Evolutionary conservation across 257 asterid genomes (phyloP), one percentile per base, ranked within the genome.

Genomic region (Solanum raphanifolium): DNA sequence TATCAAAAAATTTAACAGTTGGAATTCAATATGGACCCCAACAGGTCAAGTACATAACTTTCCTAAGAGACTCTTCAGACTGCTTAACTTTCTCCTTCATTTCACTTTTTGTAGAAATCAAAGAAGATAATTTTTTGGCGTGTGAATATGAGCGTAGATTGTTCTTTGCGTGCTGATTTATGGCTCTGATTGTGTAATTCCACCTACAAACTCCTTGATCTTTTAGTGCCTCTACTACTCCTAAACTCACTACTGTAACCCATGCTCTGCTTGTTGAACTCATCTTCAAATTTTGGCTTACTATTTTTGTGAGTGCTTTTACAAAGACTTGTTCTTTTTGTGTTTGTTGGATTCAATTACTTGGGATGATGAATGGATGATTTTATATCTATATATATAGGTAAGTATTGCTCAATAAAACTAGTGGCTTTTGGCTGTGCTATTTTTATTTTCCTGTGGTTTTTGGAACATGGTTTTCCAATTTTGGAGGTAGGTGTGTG

Each of bases 21-120:
- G 15, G 8, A 52, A 36, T 36, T 88, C 60, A 89, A 78, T 88
- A 71, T 12, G 90, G 90, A 82, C 87, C 91, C 90, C 91, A 90
- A 36, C 90, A 88, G 86, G 89, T 90, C 90, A 88, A 88, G 65
- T 79, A 86, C 83, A 89, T 87, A 20, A 89, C 88, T 73, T 88
- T 90, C 83, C 90, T 88, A 4, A 90, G n/a, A 27, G 92, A 88
- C 4, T 90, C 92, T 31, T 90, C 92, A 3, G 89, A 83, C 20
- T 81, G 73, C 65, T 74, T 39, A 2, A 21, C 36, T 7, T 85
- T 85, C 46, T 48, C 71, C 31, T 62, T n/a, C 4, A n/a, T 10
- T 25, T n/a, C 31, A 29, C 15, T 16, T 6, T 83, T 60, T 29
- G 89, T 23, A 48, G 58, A 10, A 41, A 86, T 0, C 7, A 48